phyloP scores from a whole-genome alignment of 306 rosid species.

The Prunus mume region DNA sequence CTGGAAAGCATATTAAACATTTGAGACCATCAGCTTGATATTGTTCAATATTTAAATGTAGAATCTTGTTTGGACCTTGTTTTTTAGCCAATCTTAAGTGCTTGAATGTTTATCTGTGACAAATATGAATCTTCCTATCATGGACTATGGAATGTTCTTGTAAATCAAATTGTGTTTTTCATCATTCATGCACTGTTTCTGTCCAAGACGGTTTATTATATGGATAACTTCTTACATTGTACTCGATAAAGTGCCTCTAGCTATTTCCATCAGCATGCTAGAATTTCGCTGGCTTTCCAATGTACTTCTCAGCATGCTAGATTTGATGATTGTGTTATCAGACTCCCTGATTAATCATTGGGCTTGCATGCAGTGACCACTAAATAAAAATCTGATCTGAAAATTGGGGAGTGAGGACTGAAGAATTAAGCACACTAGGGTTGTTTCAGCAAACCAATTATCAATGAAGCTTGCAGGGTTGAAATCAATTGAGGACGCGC shows the following conservation, averaged over 20 bases:
- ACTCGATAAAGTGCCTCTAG: background rate
- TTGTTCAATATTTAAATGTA: slow-evolving; percentile 70
- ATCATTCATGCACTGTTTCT: too few relatives aligned
- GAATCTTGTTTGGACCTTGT: background rate
- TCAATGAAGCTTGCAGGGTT: slow-evolving; percentile 87
- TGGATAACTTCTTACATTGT: background rate
- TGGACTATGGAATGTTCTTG: background rate
- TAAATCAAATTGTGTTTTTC: too few relatives aligned
- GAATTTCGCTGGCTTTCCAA: too few relatives aligned
- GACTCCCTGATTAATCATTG: background rate
- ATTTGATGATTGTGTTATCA: background rate
- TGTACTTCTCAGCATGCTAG: background rate
- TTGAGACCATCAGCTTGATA: slow-evolving; percentile 77
- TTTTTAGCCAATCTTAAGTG: background rate
- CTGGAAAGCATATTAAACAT: slow-evolving; percentile 53
- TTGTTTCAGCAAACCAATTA: background rate
- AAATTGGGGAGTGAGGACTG: background rate
- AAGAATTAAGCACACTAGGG: slow-evolving; percentile 2
- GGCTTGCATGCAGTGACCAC: background rate
- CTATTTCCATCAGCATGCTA: background rate
- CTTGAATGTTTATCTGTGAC: background rate
- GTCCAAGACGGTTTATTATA: too few relatives aligned
- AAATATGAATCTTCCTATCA: background rate
- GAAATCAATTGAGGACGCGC: slow-evolving; percentile 79
- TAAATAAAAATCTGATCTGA: background rate